phyloP scores from a whole-genome alignment of 179 eudicot genomes.

The Gypsophila paniculata region DNA sequence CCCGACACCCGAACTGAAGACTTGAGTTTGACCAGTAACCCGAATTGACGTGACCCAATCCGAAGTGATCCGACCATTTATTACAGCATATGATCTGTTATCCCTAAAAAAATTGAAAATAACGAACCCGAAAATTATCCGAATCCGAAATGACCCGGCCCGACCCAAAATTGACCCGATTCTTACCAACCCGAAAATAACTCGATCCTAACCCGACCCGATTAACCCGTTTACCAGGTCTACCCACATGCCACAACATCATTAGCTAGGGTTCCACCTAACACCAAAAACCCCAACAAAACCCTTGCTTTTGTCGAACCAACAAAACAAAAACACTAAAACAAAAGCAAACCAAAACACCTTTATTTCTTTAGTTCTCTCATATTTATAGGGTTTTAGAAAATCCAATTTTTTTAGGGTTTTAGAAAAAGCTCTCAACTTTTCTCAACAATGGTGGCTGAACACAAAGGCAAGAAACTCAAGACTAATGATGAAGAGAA shows the following conservation, averaged over 20 bases:
- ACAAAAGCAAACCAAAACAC: background rate
- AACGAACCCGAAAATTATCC: too few species aligned
- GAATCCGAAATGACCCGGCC: too few species aligned
- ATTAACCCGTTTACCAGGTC: too few species aligned
- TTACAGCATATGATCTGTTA: too few species aligned
- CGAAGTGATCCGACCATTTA: too few species aligned
- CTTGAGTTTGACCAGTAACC: too few species aligned
- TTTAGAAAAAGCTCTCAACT: constrained; percentile 13
- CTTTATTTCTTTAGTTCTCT: background rate
- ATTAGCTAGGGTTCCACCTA: constrained; percentile 12
- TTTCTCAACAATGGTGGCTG: constrained; percentile 53
- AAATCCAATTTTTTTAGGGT: constrained; percentile 15
- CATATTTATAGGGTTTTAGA: constrained; percentile 32
- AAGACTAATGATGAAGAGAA: constrained; percentile 52
- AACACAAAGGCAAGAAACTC: constrained; percentile 61
- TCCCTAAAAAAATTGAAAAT: too few species aligned
- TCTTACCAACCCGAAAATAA: too few species aligned
- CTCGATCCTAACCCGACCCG: too few species aligned
- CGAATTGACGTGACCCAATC: too few species aligned
- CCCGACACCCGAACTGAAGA: too few species aligned
- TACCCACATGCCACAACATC: constrained; percentile 1
- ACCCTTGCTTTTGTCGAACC: constrained; percentile 14
- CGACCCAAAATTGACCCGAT: too few species aligned
- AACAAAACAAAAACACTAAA: background rate
- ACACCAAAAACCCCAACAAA: constrained; percentile 13